Conservation (phyloP, 1,284 basidiomycete genomes). For the Porogramme epimiltina region DNA sequence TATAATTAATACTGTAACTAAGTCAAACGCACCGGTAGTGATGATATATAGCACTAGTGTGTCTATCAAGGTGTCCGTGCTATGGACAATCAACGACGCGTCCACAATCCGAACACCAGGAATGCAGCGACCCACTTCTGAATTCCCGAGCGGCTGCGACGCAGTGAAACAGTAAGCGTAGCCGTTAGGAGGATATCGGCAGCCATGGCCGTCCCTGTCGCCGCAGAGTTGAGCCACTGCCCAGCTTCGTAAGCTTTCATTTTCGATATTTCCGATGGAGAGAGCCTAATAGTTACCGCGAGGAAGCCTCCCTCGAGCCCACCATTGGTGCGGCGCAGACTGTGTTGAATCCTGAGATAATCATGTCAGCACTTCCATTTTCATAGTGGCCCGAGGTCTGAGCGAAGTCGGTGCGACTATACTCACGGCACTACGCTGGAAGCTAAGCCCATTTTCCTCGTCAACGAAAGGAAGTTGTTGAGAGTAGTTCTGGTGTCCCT, state of each 20-base stretch:
- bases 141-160: background rate
- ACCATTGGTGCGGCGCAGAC: too few relatives aligned
- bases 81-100: too few relatives aligned
- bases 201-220: background rate
- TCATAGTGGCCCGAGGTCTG: too few relatives aligned
- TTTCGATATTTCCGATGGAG: too few relatives aligned
- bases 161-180: background rate
- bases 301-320: too few relatives aligned
- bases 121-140: too few relatives aligned
- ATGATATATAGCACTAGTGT: slow-evolving; percentile 16
- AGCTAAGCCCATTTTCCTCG: background rate
- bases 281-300: too few relatives aligned
- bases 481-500: too few relatives aligned
- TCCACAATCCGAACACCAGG: too few relatives aligned
- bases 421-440: background rate
- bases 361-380: too few relatives aligned
- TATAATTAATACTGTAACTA: too few relatives aligned
- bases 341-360: background rate
- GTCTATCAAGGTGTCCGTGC: slow-evolving; percentile 16
- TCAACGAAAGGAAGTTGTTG: background rate
- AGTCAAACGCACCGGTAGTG: slow-evolving; percentile 18
- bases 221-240: background rate
- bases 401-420: background rate
- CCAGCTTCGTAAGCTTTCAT: too few relatives aligned
- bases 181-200: background rate